Evolutionary conservation across 2,329 filamentous ascomycete species (phyloP).

Genomic region (Trichoderma koningii): DNA sequence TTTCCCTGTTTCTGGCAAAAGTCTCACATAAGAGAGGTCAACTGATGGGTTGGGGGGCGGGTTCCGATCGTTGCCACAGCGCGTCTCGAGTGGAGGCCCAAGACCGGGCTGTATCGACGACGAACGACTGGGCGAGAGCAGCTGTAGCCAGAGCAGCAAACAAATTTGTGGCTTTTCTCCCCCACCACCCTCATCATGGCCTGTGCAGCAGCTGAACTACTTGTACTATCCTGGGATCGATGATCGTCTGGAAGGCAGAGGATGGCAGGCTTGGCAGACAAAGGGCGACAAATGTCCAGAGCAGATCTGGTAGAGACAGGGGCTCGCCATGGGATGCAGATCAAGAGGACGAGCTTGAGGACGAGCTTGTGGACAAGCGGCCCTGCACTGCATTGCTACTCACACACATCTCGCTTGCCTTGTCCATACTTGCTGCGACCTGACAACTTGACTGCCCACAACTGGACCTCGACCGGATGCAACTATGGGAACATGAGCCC

Average conservation of each 20-base stretch:
- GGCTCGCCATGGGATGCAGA: neutral
- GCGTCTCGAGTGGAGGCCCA: neutral
- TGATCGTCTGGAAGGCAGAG: neutral
- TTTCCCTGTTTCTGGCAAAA: neutral
- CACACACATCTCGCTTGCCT: neutral
- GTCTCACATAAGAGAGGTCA: neutral
- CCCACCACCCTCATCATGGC: neutral
- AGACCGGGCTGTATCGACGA: constrained; percentile 16
- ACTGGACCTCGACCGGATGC: neutral
- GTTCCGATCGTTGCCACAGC: neutral
- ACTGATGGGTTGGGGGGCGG: constrained; percentile 4
- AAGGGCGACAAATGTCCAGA: neutral
- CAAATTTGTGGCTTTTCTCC: constrained; percentile 2
- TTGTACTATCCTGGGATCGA: neutral
- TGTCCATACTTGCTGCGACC: neutral
- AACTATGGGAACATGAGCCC: neutral
- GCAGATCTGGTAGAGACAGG: constrained; percentile 5
- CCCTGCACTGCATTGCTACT: neutral
- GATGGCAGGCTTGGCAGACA: neutral
- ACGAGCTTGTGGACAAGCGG: neutral
- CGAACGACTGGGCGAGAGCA: neutral
- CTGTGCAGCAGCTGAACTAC: constrained; percentile 1
- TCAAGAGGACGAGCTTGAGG: neutral
- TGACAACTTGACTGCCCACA: constrained; percentile 1
- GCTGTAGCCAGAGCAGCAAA: neutral